Conservation (phyloP, 1,284 basidiomycete species). For the Phellinidium pouzarii region DNA sequence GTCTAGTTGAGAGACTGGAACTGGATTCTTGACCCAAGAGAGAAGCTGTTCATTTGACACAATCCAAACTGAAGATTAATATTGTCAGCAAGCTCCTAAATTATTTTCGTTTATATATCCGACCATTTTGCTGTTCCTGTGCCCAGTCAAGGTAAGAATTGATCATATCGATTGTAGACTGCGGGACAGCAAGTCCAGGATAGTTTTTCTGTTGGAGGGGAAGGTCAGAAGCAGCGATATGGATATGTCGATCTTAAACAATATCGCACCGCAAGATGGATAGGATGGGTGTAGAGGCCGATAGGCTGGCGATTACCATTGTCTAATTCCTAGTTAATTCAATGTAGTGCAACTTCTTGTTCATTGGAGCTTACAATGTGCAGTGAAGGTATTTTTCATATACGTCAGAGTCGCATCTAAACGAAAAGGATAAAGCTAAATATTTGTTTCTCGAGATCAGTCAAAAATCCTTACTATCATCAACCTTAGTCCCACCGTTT, state of each 20-base stretch:
- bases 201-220: constrained; percentile 36
- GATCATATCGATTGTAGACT: constrained; percentile 62
- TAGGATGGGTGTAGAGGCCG: constrained; percentile 78
- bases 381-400: constrained; percentile 71
- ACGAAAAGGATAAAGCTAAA: neutral
- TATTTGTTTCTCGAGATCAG: neutral
- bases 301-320: constrained; percentile 73
- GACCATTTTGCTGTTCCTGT: constrained; percentile 62
- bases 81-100: neutral
- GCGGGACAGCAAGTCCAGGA: constrained; percentile 46
- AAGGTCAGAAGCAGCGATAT: neutral
- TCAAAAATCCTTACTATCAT: constrained; percentile 32
- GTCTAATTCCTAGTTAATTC: constrained; percentile 28
- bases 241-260: constrained; percentile 21
- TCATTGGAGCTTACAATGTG: constrained; percentile 38
- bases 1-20: constrained; percentile 54
- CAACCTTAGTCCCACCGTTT: constrained; percentile 42
- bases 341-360: constrained; percentile 13
- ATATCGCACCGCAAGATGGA: constrained; percentile 70
- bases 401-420: constrained; percentile 54
- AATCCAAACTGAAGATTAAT: constrained; percentile 55
- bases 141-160: constrained; percentile 81
- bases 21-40: constrained; percentile 69
- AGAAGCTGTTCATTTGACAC: constrained; percentile 70
- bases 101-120: constrained; percentile 10